phyloP scores from a whole-genome alignment of 2,329 filamentous ascomycete genomes.

The Pleoardoris graminearum region DNA sequence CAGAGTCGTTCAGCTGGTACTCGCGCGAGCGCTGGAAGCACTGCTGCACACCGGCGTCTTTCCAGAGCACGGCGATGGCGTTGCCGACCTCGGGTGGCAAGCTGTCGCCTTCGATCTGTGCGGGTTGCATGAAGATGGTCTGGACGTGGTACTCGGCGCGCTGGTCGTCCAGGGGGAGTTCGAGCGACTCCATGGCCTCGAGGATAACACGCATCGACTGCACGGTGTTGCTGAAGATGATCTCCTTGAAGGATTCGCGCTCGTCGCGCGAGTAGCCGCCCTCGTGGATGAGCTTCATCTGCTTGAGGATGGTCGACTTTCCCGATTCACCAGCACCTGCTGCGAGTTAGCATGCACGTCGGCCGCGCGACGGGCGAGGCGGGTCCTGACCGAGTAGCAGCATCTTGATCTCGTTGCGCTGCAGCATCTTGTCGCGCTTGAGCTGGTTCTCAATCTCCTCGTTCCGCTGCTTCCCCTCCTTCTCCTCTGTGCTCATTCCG shows the following conservation, averaged over 20 bases:
- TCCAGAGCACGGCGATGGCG: slow-evolving; percentile 91
- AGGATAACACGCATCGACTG: slow-evolving; percentile 72
- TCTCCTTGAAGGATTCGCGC: slow-evolving; percentile 71
- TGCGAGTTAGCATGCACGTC: slow-evolving; percentile 32
- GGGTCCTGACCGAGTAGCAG: slow-evolving; percentile 81
- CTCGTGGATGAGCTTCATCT: slow-evolving; percentile 99
- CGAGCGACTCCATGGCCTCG: slow-evolving; percentile 69
- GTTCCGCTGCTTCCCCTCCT: slow-evolving; percentile 99
- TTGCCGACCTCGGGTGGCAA: slow-evolving; percentile 92
- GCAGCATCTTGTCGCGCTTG: slow-evolving; percentile 97
- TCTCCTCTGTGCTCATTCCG: slow-evolving; percentile 99
- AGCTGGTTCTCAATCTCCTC: slow-evolving; percentile 99
- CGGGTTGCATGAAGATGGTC: slow-evolving; percentile 98
- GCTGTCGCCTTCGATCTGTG: slow-evolving; percentile 93
- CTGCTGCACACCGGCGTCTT: slow-evolving; percentile 87
- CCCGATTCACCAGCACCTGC: slow-evolving; percentile 95
- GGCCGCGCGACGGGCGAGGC: slow-evolving; percentile 9
- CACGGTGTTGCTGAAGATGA: slow-evolving; percentile 73
- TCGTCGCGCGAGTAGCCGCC: slow-evolving; percentile 95
- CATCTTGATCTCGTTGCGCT: slow-evolving; percentile 99
- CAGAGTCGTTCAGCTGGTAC: slow-evolving; percentile 95
- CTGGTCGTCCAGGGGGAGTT: slow-evolving; percentile 85
- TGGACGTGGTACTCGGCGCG: slow-evolving; percentile 96
- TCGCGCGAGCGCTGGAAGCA: slow-evolving; percentile 95
- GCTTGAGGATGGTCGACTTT: slow-evolving; percentile 92